Percentiles rank a stretch among this genome's conserved stretches.
Evolutionary conservation across 306 rosid genomes (phyloP).

Genomic region (Dalbergia cochinchinensis): DNA sequence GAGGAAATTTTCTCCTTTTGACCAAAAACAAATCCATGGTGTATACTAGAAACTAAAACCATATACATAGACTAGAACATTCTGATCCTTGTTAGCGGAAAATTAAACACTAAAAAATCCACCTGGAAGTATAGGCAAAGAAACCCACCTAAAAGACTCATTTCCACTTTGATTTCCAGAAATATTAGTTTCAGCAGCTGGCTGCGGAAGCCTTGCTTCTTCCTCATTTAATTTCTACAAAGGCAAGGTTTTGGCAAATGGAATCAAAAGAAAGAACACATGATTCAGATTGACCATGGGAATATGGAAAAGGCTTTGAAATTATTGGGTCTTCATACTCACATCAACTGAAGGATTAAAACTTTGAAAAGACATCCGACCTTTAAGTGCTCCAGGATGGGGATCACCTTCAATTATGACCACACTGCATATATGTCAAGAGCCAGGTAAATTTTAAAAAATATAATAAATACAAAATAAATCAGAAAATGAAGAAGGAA

Average conservation of each 20-base stretch:
- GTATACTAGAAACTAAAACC: constrained; percentile 8
- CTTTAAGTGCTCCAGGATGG: constrained; percentile 79
- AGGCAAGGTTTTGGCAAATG: constrained; percentile 48
- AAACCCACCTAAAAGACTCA: constrained; percentile 62
- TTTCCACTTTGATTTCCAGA: constrained; percentile 59
- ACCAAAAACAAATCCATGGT: background rate
- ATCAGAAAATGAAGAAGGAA: constrained; percentile 23
- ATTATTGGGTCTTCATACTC: constrained; percentile 61
- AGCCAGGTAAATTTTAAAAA: constrained; percentile 4
- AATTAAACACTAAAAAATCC: background rate
- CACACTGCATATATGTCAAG: constrained; percentile 57
- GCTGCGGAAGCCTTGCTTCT: constrained; percentile 57
- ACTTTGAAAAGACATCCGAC: constrained; percentile 87
- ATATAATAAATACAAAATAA: constrained; percentile 12
- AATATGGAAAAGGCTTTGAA: constrained; percentile 34
- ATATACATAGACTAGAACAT: background rate
- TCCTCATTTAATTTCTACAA: constrained; percentile 83
- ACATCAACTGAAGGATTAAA: constrained; percentile 94
- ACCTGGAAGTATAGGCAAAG: constrained; percentile 7
- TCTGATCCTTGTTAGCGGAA: background rate
- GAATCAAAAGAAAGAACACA: constrained; percentile 8
- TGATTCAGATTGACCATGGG: background rate
- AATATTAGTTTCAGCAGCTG: constrained; percentile 54
- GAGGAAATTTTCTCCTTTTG: background rate
- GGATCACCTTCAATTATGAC: constrained; percentile 94